These are phyloP conservation scores for Phycomyces nitens DNA, from an alignment of 192 early-diverging fungal genomes.

Conservation along the genomic window DNA sequence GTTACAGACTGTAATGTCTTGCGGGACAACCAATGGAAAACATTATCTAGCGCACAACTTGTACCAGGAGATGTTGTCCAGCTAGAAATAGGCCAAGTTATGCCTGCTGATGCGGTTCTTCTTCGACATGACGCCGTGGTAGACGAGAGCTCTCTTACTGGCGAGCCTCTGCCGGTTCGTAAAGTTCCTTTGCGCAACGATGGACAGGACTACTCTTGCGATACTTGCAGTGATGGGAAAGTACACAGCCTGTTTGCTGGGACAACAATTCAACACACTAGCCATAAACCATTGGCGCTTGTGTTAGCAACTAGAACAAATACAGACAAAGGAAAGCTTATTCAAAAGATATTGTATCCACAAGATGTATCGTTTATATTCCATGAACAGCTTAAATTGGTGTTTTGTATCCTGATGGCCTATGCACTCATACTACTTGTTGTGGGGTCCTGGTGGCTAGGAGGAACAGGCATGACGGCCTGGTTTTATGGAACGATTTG, in stretches of 20 bases:
- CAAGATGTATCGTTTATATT: constrained; percentile 66
- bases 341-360: constrained; percentile 68
- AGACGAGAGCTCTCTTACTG: constrained; percentile 61
- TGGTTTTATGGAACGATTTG: constrained; percentile 64
- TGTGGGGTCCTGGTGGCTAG: constrained; percentile 40
- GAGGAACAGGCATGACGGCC: constrained; percentile 48
- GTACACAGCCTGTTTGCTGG: constrained; percentile 49
- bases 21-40: constrained; percentile 53
- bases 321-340: constrained; percentile 58
- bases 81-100: constrained; percentile 23
- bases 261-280: constrained; percentile 55
- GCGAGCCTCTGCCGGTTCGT: constrained; percentile 61
- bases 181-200: constrained; percentile 54
- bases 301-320: constrained; percentile 46
- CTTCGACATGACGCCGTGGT: constrained; percentile 54
- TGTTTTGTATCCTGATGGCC: constrained; percentile 41
- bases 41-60: constrained; percentile 44
- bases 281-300: constrained; percentile 29
- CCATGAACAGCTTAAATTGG: constrained; percentile 68
- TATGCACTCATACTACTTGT: constrained; percentile 40
- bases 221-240: constrained; percentile 15
- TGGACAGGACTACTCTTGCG: constrained; percentile 24
- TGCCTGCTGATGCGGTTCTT: constrained; percentile 53
- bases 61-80: constrained; percentile 68
- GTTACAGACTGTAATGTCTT: constrained; percentile 38